Percentiles rank a stretch among this genome's conserved stretches.
Conservation (phyloP, 2,329 filamentous ascomycete species). For the Arthrinium phaeospermum region DNA sequence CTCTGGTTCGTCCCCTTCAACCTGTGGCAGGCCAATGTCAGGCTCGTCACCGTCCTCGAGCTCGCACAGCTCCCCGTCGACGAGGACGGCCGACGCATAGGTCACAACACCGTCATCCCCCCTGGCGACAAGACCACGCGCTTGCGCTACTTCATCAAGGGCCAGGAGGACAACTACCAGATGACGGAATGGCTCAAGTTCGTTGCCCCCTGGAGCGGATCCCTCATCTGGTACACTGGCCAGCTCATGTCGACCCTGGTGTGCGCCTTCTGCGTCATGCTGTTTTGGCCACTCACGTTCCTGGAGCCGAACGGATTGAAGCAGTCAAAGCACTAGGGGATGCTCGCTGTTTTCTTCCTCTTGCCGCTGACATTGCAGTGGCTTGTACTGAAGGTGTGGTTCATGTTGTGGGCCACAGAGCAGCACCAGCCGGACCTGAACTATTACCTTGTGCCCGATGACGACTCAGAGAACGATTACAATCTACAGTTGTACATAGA, state of each 20-base stretch:
- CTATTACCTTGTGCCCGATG: background rate
- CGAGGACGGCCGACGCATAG: constrained; percentile 29
- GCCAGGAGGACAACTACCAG: constrained; percentile 85
- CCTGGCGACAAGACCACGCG: constrained; percentile 35
- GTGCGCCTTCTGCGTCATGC: constrained; percentile 64
- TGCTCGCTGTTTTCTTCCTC: background rate
- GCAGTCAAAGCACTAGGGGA: background rate
- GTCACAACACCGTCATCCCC: constrained; percentile 5
- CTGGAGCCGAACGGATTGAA: background rate
- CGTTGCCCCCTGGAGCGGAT: constrained; percentile 63
- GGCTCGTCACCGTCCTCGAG: constrained; percentile 70
- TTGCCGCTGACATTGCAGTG: background rate
- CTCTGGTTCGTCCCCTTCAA: constrained; percentile 77
- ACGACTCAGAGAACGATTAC: background rate
- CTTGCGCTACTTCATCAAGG: constrained; percentile 71
- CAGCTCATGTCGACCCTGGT: constrained; percentile 69
- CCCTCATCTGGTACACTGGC: constrained; percentile 58
- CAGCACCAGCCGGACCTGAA: background rate
- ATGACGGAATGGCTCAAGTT: constrained; percentile 78
- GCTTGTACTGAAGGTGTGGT: background rate
- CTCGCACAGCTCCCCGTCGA: constrained; percentile 54
- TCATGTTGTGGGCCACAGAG: background rate
- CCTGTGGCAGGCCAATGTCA: constrained; percentile 67
- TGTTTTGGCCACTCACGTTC: constrained; percentile 28
- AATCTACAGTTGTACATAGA: background rate